phyloP scores from a whole-genome alignment of 1,139 yeast species.

The Entelexis sorbosivorans region DNA sequence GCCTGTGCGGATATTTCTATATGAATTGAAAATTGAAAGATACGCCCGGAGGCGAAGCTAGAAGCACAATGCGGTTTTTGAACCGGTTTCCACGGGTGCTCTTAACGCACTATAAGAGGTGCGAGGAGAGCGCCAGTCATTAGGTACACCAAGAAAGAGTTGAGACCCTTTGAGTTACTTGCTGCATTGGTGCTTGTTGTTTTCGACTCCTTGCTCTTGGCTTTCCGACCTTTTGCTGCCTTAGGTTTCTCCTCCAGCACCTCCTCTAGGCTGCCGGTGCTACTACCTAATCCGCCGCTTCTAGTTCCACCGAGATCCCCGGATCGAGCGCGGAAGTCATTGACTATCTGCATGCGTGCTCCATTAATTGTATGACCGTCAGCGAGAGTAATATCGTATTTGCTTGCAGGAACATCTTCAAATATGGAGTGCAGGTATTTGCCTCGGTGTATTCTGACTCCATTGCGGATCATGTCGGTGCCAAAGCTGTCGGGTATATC shows the following conservation, averaged over 20 bases:
- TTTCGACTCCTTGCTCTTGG: not conserved
- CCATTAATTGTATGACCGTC: conserved; percentile 44
- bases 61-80: no score
- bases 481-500: conserved; percentile 23
- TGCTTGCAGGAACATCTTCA: conserved; percentile 30
- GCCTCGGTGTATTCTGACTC: conserved; percentile 20
- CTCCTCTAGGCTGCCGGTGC: not conserved
- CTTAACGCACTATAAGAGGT: no score
- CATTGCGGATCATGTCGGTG: conserved; percentile 25
- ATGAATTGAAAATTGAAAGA: no score
- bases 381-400: conserved; percentile 40
- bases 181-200: not conserved
- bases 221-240: not conserved
- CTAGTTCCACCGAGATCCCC: not conserved
- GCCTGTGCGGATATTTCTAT: no score
- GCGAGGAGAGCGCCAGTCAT: no score
- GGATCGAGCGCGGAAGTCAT: conserved; percentile 8
- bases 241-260: not conserved
- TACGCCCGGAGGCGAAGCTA: no score
- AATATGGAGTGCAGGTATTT: conserved; percentile 8
- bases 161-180: no score
- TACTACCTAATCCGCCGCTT: not conserved
- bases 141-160: no score
- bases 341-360: conserved; percentile 31
- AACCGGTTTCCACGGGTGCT: no score